Evolutionary conservation across 305 asterid species (phyloP), one percentile per base, ranked within the genome.

Genomic region (Caryopteris hybrid): DNA sequence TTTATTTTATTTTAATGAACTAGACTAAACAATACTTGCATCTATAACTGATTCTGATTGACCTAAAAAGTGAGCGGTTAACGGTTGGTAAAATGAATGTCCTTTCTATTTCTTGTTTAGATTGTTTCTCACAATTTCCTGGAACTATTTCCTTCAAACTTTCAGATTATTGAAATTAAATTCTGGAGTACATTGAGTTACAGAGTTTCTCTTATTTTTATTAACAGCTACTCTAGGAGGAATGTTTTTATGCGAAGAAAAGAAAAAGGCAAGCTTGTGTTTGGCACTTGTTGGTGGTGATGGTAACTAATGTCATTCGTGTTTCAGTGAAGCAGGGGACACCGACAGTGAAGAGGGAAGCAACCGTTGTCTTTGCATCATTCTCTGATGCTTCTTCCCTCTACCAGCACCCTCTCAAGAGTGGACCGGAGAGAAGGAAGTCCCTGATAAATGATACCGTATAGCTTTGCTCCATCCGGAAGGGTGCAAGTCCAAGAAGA

Each of bases 311-410:
- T 55, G 31, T 6, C 0, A 31, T 17, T 52, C 2, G 63, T 41
- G 63, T 3, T 34, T 64, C 45, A 78, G 79, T 51, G 82, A 74
- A 78, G 51, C 76, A 65, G 76, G 76, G 46, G 79, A 73, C 39
- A 33, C 64, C 0, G 76, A 58, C 16, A 70, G 63, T 17, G 78
- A 69, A 51, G 82, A 78, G 36, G 79, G 48, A 60, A 56, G 59
- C 58, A 51, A 45, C 58, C 69, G 74, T 12, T 73, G 79, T 18
- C 64, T 73, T 31, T 78, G 82, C 22, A 53, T 61, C 64, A 73
- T 73, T 61, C 82, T 78, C 33, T 76, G 68, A 76, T 60, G 41
- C 17, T 41, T 39, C 53, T 43, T 8, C 0, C 6, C 5, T 0
- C 33, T 4, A 17, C 18, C 46, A 3, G 41, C 39, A 23, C 38